Percentiles rank a stretch among this genome's conserved stretches.
Conservation (phyloP, 768 basidiomycete species). For the Galerina sulciceps region DNA sequence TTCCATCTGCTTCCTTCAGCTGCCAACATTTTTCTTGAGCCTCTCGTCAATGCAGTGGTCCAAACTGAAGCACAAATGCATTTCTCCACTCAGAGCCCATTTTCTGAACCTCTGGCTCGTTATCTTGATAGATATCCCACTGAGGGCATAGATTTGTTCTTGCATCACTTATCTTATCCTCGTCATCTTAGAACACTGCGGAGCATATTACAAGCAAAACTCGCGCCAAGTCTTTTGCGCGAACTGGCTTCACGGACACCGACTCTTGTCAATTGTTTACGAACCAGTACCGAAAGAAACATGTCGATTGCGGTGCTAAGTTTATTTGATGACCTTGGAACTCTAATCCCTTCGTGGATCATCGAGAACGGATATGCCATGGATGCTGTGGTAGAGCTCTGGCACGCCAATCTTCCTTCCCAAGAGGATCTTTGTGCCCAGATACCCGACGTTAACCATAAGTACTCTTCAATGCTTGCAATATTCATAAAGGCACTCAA, state of each 20-base stretch:
- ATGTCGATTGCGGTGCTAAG: slow-evolving; percentile 73
- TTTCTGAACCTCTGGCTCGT: slow-evolving; percentile 89
- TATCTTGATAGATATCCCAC: slow-evolving; percentile 90
- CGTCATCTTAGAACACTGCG: slow-evolving; percentile 83
- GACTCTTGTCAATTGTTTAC: slow-evolving; percentile 52
- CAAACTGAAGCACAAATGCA: slow-evolving; percentile 92
- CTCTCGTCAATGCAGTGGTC: slow-evolving; percentile 85
- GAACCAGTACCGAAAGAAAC: slow-evolving; percentile 51
- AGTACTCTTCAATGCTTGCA: slow-evolving; percentile 68
- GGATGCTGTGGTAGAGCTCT: slow-evolving; percentile 73
- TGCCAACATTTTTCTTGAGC: slow-evolving; percentile 89
- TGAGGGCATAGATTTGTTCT: slow-evolving; percentile 86
- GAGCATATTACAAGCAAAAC: slow-evolving; percentile 77
- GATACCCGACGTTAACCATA: slow-evolving; percentile 55
- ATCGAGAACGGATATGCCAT: slow-evolving; percentile 67
- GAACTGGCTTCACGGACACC: slow-evolving; percentile 68
- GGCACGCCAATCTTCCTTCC: slow-evolving; percentile 60
- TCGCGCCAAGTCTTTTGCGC: slow-evolving; percentile 76
- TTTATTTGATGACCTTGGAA: slow-evolving; percentile 76
- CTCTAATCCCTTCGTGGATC: slow-evolving; percentile 73
- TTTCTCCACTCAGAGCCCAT: slow-evolving; percentile 87
- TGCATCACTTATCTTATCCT: slow-evolving; percentile 76
- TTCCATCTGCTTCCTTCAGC: slow-evolving; percentile 95
- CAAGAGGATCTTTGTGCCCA: slow-evolving; percentile 46
- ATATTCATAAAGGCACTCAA: slow-evolving; percentile 79